A percentile compares a stretch with the other conserved stretches of the same genome.
Conservation (phyloP, 345 rosid species). For the Brassica juncea region DNA sequence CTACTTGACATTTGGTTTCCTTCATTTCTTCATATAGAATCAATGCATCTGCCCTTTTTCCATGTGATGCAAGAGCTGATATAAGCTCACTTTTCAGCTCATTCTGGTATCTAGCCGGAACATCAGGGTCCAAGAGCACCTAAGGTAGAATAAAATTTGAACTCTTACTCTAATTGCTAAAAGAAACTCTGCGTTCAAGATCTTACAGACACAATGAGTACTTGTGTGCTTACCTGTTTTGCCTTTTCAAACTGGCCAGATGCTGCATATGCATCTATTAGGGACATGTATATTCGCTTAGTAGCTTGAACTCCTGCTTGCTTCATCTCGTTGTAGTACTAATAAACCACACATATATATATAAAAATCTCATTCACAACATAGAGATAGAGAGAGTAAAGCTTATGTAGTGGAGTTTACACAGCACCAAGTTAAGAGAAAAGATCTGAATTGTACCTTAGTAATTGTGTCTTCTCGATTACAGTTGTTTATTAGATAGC, state of each 20-base stretch:
- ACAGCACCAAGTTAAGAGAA: background rate
- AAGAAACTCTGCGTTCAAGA: background rate
- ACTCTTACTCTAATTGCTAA: background rate
- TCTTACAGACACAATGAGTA: constrained; percentile 11
- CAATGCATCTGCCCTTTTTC: constrained; percentile 68
- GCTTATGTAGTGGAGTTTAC: constrained; percentile 3
- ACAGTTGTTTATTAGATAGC: constrained; percentile 66
- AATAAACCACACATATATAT: constrained; percentile 13
- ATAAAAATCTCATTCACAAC: constrained; percentile 2
- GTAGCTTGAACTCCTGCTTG: constrained; percentile 45
- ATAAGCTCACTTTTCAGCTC: background rate
- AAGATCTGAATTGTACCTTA: constrained; percentile 51
- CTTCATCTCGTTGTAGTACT: constrained; percentile 63
- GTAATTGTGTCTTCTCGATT: constrained; percentile 53
- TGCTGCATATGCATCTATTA: constrained; percentile 71
- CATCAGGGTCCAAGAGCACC: constrained; percentile 56
- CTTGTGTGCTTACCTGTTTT: constrained; percentile 58
- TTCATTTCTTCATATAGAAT: constrained; percentile 62
- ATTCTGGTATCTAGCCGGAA: constrained; percentile 40
- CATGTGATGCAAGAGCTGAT: constrained; percentile 64
- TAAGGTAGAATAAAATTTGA: constrained; percentile 31
- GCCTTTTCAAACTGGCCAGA: constrained; percentile 81
- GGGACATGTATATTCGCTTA: constrained; percentile 68
- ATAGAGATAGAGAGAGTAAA: background rate
- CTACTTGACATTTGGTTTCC: constrained; percentile 48